phyloP scores from a whole-genome alignment of 768 basidiomycete genomes.

The Xanthoconium purpureum region DNA sequence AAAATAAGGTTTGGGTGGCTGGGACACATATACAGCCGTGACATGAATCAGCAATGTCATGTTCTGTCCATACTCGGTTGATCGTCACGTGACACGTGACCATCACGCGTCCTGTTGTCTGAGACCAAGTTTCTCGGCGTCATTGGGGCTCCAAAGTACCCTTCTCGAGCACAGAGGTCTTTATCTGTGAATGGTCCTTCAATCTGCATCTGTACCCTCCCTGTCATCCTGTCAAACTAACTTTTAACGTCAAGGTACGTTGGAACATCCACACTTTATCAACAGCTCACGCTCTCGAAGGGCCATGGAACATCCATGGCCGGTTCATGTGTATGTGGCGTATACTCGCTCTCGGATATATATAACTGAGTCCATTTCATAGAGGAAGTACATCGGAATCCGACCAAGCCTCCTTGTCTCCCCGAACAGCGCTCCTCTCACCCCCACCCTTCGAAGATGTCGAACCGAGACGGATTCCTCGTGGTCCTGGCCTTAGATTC shows the following conservation, averaged over 20 bases:
- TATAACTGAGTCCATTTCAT: neutral
- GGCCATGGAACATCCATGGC: conserved; percentile 29
- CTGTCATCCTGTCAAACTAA: neutral
- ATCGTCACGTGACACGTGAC: conserved; percentile 14
- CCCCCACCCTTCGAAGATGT: conserved; percentile 18
- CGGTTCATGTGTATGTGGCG: conserved; percentile 19
- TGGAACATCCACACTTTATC: neutral
- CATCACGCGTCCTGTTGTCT: neutral
- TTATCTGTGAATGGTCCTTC: conserved; percentile 13
- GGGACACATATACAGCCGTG: conserved; percentile 33
- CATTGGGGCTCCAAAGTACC: neutral
- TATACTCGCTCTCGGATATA: neutral
- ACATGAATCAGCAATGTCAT: conserved; percentile 28
- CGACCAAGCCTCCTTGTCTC: conserved; percentile 27
- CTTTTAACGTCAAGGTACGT: conserved; percentile 4
- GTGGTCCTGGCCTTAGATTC: conserved; percentile 34
- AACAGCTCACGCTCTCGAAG: conserved; percentile 13
- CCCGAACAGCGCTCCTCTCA: conserved; percentile 29
- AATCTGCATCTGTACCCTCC: neutral
- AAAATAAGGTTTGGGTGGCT: conserved; percentile 34
- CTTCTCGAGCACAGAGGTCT: conserved; percentile 3
- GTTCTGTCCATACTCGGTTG: conserved; percentile 13
- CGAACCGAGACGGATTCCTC: conserved; percentile 9
- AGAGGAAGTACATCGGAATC: conserved; percentile 25
- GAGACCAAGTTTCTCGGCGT: too few species aligned